These are phyloP conservation scores for Omphalotus olearius DNA, from an alignment of 1,284 basidiomycete species.

Conservation along the genomic window DNA sequence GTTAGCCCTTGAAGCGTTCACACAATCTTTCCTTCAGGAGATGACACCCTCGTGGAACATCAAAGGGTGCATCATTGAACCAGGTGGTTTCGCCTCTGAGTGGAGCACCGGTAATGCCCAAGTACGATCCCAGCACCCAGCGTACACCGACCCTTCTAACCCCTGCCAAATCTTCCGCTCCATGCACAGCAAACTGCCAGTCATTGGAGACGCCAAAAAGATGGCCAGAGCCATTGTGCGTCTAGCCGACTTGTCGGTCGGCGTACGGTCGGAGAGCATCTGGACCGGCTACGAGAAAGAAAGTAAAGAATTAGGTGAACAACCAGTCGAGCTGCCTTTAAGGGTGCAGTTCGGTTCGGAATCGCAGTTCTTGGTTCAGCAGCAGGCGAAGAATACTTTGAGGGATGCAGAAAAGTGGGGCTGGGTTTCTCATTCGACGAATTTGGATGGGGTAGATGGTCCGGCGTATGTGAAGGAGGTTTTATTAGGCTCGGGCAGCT, in stretches of 20 bases:
- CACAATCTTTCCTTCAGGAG: constrained; percentile 28
- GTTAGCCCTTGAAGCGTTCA: constrained; percentile 32
- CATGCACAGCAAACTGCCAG: constrained; percentile 12
- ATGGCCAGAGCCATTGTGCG: constrained; percentile 31
- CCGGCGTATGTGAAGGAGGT: constrained; percentile 13
- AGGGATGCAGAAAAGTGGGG: constrained; percentile 24
- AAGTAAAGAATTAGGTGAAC: not conserved
- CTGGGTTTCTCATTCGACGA: constrained; percentile 25
- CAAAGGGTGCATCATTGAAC: constrained; percentile 32
- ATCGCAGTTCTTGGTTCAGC: constrained; percentile 22
- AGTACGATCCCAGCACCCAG: constrained; percentile 21
- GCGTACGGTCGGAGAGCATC: constrained; percentile 2
- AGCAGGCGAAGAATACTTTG: constrained; percentile 25
- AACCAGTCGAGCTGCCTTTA: constrained; percentile 24
- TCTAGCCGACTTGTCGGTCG: constrained; percentile 19
- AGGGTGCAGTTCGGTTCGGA: constrained; percentile 32
- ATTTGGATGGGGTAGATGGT: constrained; percentile 25
- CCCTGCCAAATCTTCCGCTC: constrained; percentile 15
- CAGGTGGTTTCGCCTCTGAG: constrained; percentile 31
- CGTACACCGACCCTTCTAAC: constrained; percentile 18
- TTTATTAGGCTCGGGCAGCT: constrained; percentile 10
- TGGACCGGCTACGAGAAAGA: constrained; percentile 5
- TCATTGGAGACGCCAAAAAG: constrained; percentile 22
- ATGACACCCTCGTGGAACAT: constrained; percentile 36
- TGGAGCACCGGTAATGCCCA: constrained; percentile 24